Evolutionary conservation across 2,329 filamentous ascomycete species (phyloP).

Genomic region (Elsinoe batatas): DNA sequence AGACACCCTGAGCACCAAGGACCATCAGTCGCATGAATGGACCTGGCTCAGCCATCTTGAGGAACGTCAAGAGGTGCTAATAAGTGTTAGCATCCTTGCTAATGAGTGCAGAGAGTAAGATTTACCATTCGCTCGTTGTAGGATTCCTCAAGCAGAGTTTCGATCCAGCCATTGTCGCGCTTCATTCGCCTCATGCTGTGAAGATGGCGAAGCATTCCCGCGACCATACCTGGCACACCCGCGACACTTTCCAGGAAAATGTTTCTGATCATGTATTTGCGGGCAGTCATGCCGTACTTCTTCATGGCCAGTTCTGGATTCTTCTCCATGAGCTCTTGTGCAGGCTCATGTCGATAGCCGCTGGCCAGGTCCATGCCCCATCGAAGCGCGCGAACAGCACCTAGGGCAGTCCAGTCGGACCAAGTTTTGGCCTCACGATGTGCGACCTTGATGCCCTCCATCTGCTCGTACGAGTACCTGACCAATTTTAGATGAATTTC

Average conservation of each 20-base stretch:
- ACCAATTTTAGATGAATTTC: neutral
- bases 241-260: constrained; percentile 93
- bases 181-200: constrained; percentile 75
- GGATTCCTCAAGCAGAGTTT: constrained; percentile 28
- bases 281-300: constrained; percentile 63
- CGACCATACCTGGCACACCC: constrained; percentile 94
- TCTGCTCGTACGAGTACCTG: constrained; percentile 68
- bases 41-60: constrained; percentile 80
- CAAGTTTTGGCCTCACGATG: constrained; percentile 64
- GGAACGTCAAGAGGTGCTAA: constrained; percentile 91
- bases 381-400: constrained; percentile 63
- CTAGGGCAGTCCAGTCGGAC: constrained; percentile 71
- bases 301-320: constrained; percentile 43
- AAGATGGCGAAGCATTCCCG: constrained; percentile 84
- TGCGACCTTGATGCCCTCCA: constrained; percentile 61
- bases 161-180: constrained; percentile 91
- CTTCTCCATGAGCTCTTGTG: constrained; percentile 29
- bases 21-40: constrained; percentile 90
- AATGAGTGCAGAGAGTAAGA: neutral
- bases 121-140: constrained; percentile 27
- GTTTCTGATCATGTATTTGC: constrained; percentile 82
- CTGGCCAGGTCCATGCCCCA: constrained; percentile 76
- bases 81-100: constrained; percentile 21
- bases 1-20: constrained; percentile 85
- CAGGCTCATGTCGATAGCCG: constrained; percentile 63